Percentiles rank a stretch among this genome's conserved stretches.
phyloP scores from a whole-genome alignment of 2,329 filamentous ascomycete genomes.

The Aspergillus ochraceus region DNA sequence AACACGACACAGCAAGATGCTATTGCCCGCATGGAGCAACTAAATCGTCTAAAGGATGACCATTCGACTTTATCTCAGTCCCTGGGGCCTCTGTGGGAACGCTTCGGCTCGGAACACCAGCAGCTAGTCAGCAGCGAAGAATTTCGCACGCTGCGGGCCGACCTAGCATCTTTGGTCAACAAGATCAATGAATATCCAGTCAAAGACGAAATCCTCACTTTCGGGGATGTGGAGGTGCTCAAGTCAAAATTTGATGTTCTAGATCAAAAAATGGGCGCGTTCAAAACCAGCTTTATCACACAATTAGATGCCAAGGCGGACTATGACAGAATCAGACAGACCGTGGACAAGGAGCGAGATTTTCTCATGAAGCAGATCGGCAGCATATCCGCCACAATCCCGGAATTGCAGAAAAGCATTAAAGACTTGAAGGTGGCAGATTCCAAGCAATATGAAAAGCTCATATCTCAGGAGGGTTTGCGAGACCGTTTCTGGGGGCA shows the following conservation, averaged over 20 bases:
- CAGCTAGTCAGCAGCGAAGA: conserved; percentile 10
- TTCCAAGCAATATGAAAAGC: too few species aligned
- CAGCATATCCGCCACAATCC: background rate
- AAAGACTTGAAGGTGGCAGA: background rate
- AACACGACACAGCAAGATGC: background rate
- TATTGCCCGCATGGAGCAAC: background rate
- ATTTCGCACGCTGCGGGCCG: conserved; percentile 6
- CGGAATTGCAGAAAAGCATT: background rate
- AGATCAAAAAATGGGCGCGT: background rate
- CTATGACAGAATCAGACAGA: background rate
- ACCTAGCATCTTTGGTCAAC: background rate
- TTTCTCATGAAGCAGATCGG: background rate
- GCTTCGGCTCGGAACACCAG: background rate
- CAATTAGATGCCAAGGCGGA: background rate
- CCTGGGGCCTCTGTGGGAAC: conserved; percentile 4
- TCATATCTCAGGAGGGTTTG: too few species aligned
- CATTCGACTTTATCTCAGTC: conserved; percentile 5
- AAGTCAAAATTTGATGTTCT: conserved; percentile 4
- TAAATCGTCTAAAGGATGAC: conserved; percentile 7
- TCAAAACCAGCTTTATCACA: background rate
- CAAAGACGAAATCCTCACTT: background rate
- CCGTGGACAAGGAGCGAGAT: background rate
- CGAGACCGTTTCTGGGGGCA: too few species aligned
- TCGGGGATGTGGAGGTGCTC: conserved; percentile 10
- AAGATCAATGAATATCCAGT: background rate